A percentile compares a stretch with the other conserved stretches of the same genome.
phyloP scores from a whole-genome alignment of 2,329 filamentous ascomycete genomes.

The Sporothrix euskadiensis region DNA sequence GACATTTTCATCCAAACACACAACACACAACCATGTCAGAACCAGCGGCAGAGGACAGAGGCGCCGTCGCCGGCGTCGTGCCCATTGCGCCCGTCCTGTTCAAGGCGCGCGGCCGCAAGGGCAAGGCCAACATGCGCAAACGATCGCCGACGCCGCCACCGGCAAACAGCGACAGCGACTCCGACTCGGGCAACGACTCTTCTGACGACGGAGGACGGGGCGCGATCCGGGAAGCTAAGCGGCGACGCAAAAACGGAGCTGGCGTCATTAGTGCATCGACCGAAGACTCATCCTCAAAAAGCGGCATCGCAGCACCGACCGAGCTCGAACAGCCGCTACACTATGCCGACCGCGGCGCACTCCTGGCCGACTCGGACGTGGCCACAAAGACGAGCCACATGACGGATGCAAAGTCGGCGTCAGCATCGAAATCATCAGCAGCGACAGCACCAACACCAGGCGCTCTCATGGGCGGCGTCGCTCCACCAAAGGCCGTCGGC shows the following conservation, averaged over 20 bases:
- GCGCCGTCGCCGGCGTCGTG: constrained; percentile 36
- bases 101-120: constrained; percentile 78
- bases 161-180: constrained; percentile 57
- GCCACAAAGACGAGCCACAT: constrained; percentile 85
- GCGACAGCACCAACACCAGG: constrained; percentile 15
- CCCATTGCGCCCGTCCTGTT: constrained; percentile 58
- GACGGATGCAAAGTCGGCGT: constrained; percentile 23
- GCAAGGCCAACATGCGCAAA: constrained; percentile 77
- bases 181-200: constrained; percentile 61
- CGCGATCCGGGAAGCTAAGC: constrained; percentile 71
- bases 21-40: constrained; percentile 24
- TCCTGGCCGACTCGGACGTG: constrained; percentile 71
- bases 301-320: constrained; percentile 35
- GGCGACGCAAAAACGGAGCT: constrained; percentile 64
- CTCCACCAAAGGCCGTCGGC: constrained; percentile 56
- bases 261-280: constrained; percentile 43
- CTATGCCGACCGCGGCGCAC: constrained; percentile 61
- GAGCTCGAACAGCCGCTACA: constrained; percentile 40
- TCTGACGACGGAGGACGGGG: constrained; percentile 59
- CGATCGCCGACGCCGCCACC: constrained; percentile 76
- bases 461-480: constrained; percentile 5
- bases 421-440: constrained; percentile 67
- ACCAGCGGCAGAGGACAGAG: constrained; percentile 9
- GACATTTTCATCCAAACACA: not conserved
- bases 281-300: constrained; percentile 31